Evolutionary conservation across 352 stramenopile genomes (phyloP).

Genomic region (Phytopythium boreale): DNA sequence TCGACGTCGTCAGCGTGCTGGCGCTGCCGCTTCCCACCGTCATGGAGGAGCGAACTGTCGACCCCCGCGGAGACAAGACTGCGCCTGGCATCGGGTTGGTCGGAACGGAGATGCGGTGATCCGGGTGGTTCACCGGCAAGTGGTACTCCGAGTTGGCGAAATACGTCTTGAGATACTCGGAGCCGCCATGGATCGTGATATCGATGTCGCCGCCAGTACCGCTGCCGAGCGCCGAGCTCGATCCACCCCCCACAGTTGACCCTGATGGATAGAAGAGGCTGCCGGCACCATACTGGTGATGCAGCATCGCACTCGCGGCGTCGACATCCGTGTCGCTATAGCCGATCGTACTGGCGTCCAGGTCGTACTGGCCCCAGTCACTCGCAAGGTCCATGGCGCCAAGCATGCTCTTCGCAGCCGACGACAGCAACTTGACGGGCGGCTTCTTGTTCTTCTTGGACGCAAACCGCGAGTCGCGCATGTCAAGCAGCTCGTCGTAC

Average conservation of each 20-base stretch:
- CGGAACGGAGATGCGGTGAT: constrained; percentile 61
- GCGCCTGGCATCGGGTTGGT: constrained; percentile 27
- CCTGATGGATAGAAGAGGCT: constrained; percentile 41
- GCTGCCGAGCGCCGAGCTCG: neutral
- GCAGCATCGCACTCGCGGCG: constrained; percentile 7
- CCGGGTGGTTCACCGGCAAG: constrained; percentile 62
- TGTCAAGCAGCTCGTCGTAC: constrained; percentile 72
- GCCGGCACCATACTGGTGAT: constrained; percentile 11
- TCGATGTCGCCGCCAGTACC: constrained; percentile 29
- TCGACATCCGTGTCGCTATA: constrained; percentile 32
- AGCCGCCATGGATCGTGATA: constrained; percentile 58
- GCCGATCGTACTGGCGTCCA: constrained; percentile 14
- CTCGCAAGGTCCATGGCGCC: constrained; percentile 50
- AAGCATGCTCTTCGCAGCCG: constrained; percentile 30
- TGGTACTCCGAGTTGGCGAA: constrained; percentile 69
- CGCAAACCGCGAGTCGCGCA: constrained; percentile 70
- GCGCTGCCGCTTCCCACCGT: neutral
- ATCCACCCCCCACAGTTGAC: neutral
- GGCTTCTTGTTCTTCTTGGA: constrained; percentile 82
- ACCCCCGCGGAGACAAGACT: constrained; percentile 46
- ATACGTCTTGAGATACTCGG: constrained; percentile 72
- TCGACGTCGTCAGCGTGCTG: constrained; percentile 28
- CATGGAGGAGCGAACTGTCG: constrained; percentile 19
- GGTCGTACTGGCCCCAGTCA: constrained; percentile 44
- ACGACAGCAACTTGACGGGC: constrained; percentile 49